phyloP scores from a whole-genome alignment of 305 asterid species.

The Vinca major region DNA sequence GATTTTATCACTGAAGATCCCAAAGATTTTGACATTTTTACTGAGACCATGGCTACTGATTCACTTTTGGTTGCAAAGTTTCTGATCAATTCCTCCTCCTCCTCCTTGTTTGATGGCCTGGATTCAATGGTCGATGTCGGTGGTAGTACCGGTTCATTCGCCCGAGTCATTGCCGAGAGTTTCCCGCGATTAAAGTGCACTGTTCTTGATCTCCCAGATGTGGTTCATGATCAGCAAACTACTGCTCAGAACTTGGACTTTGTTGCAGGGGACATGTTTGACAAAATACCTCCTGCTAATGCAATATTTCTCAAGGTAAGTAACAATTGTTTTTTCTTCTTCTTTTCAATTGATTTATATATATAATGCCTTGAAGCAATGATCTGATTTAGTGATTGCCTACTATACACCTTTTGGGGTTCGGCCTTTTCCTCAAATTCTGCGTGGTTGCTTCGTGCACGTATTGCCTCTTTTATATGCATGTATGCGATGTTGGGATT shows the following conservation, averaged over 20 bases:
- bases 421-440: too few species aligned
- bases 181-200: background rate
- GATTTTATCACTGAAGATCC: background rate
- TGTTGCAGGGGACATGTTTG: background rate
- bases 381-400: too few species aligned
- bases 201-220: background rate
- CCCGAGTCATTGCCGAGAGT: background rate
- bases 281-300: background rate
- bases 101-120: background rate
- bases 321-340: background rate
- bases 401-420: too few species aligned
- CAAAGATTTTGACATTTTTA: background rate
- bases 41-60: background rate
- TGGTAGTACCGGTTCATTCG: background rate
- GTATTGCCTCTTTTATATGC: too few species aligned
- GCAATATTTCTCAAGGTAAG: background rate
- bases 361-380: too few species aligned
- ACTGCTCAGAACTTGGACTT: background rate
- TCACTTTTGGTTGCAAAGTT: background rate
- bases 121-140: background rate
- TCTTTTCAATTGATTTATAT: too few species aligned
- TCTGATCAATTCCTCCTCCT: background rate
- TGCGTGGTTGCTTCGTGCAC: too few species aligned
- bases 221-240: background rate
- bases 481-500: too few species aligned